Base-by-base conservation (phyloP, 768 basidiomycete genomes). In the Galerina sulciceps region DNA sequence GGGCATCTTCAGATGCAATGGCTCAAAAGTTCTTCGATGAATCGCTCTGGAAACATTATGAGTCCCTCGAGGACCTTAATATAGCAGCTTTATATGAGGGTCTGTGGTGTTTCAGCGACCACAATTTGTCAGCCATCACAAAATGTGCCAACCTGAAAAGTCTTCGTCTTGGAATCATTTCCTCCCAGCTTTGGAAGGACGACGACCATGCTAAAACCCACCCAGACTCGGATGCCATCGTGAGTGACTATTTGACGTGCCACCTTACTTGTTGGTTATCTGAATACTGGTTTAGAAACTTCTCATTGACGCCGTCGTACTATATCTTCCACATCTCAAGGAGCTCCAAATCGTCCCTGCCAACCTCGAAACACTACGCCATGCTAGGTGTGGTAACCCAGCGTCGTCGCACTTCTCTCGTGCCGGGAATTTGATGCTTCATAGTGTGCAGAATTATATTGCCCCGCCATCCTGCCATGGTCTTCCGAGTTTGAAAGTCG, bases 61-160 rank as follows among this genome's bases (percentile, higher is more conserved):
- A 18, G 10, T 49, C 56, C 23, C 35, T 64, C 26, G 53, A 61
- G 22, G 50, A 49, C n/a, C 53, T 64, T 13, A 9, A 46, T 22
- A 53, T 64, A 23, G 53, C 50, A 31, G 63, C 63, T 10, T 18
- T 26, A n/a, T 58, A 55, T 44, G 60, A 64, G 31, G 63, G 63
- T 11, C 31, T 52, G 3, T 64, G 63, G 63, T 64, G 63, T 48
- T 60, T 64, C 37, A 45, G 59, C 37, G 34, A 55, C 11, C 57
- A 61, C 35, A 59, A 60, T 31, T 38, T 52, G 18, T 11, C 42
- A 5, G 54, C 53, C 13, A 13, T 64, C 2, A 42, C 56, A n/a
- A 52, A 41, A 10, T 58, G 50, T 37, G 23, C 42, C 31, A 45
- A 36, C 5, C 47, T 57, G 8, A 18, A 40, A 11, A 46, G 20